These are phyloP conservation scores for Jimgerdemannia lactiflua DNA, from an alignment of 192 early-diverging fungal species.

Conservation along the genomic window DNA sequence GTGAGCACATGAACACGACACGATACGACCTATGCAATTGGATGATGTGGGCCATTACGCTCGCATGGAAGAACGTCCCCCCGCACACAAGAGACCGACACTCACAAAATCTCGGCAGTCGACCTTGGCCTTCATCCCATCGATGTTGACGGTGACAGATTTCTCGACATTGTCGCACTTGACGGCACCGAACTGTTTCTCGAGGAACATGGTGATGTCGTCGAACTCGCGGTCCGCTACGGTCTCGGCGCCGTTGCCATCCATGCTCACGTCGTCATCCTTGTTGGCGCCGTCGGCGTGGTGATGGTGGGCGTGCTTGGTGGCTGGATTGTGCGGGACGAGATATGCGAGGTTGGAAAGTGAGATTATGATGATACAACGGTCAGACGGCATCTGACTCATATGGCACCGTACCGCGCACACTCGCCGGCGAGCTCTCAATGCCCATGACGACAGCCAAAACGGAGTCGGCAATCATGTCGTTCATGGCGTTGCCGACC, in stretches of 20 bases:
- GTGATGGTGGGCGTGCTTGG: not conserved
- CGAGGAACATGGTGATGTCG: not conserved
- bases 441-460: conserved; percentile 81
- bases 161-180: not conserved
- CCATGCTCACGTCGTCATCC: not conserved
- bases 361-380: no score
- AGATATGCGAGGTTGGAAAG: no score
- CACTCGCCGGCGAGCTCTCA: conserved; percentile 85
- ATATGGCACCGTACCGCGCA: conserved; percentile 19
- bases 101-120: not conserved
- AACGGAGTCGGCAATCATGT: conserved; percentile 96
- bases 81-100: not conserved
- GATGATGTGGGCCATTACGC: no score
- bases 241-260: not conserved
- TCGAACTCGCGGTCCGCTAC: not conserved
- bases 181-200: not conserved
- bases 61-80: no score
- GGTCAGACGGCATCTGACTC: no score
- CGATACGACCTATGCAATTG: no score
- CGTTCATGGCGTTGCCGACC: conserved; percentile 87
- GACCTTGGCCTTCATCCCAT: not conserved
- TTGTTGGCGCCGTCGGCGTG: not conserved
- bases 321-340: not conserved
- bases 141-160: not conserved
- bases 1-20: no score